Base-by-base conservation (phyloP, 148 eudicot genomes). In the Chenopodium berlandieri region DNA sequence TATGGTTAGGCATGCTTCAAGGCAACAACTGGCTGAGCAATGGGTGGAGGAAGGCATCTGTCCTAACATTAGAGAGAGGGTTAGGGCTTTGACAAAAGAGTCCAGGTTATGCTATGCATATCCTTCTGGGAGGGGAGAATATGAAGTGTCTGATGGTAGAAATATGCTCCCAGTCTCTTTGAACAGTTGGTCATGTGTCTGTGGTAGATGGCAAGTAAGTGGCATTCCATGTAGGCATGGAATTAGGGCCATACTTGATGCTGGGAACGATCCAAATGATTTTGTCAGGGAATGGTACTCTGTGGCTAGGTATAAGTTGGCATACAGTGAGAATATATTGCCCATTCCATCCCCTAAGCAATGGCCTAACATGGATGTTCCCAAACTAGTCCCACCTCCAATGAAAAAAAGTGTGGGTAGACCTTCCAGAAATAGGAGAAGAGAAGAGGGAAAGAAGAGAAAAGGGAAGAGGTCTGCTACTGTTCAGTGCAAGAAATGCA, bases 1-100 rank as follows among this genome's bases (percentile, higher is more conserved):
- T 25, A 75, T 75, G 77, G 65, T 54, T 0, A 75, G 77, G 10
- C 77, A 75, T 75, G 77, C 64, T 9, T 27, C 77, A 0, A 75
- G 77, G 19, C 65, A 75, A n/a, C 77, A 75, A 12, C 2, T 27
- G 8, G 64, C 44, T 2, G 40, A 54, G 54, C 22, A 23, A 13
- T 54, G 46, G 77, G 17, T 7, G 4, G 63, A 50, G 2, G 65
- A 75, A 52, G 77, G 25, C 1, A 14, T 48, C 9, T 75, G 65
- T 23, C 7, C 77, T 7, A 75, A 75, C n/a, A 73, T 73, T 7
- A 4, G 13, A 7, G n/a, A 11, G 14, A 44, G 50, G 34, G 1
- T 73, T 2, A 73, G 30, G 16, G 62, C n/a, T 1, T 4, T 44
- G 0, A 46, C 7, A 0, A 73, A 46, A 4, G 56, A 73, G 1